Base-by-base conservation (phyloP, 1,139 yeast species). In the Taphrina confusa region DNA sequence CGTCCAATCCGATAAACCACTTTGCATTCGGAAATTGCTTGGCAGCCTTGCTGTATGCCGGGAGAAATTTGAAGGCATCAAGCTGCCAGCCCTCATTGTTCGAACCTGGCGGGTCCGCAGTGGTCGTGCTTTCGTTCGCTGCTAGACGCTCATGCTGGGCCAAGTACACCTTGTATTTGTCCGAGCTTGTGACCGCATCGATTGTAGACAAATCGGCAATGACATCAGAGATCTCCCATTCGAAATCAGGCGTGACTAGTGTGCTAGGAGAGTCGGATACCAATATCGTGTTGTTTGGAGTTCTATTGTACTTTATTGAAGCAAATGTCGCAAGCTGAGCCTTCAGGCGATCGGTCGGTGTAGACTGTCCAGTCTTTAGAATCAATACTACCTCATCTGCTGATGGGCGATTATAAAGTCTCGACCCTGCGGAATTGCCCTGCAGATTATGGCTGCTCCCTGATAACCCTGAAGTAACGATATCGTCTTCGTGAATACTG, bases 1-100 rank as follows among this genome's bases (percentile, higher is more conserved):
- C 76, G 60, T 74, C 77, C 62, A 73, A 69, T 61, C 74, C 72
- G 25, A 73, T 66, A 62, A 70, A 74, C 77, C 77, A 74, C 44
- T 71, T 68, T 12, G 66, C 58, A 4, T 65, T 51, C 14, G 73
- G 73, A 27, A 70, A 64, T 4, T 49, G 57, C n/a, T 57, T 44
- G 65, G 69, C 74, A 1, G 76, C 76, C 46, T 73, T 73, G 5
- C 64, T 66, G 27, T 72, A 68, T 72, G 74, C 74, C 25, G 77
- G 77, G 20, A 74, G 62, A 61, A 74, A 74, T 62, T 74, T 74
- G 67, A 68, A 73, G 61, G 69, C 67, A 65, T 74, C 77, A 8
- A 72, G 66, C 3, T 68, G 66, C 77, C 77, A 74, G 14, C 73
- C 74, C 11, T 64, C 67, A 16, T 54, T 46, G 27, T 54, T 54